phyloP scores from a whole-genome alignment of 2,329 filamentous ascomycete species.

The Aspergillus oerlinghausenensis region DNA sequence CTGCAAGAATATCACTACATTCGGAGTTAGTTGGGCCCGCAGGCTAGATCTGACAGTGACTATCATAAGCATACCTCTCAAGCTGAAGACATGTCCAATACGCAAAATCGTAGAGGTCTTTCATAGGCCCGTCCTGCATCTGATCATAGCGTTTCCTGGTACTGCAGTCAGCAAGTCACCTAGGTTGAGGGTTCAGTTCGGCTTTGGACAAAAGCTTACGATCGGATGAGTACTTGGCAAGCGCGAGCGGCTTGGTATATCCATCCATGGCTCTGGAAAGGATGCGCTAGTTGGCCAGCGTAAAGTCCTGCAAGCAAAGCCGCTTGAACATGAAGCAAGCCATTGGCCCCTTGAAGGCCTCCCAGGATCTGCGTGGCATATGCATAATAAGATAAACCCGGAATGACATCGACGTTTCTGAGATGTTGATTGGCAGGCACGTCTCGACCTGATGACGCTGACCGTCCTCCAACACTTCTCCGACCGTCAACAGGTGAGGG shows the following conservation, averaged over 20 bases:
- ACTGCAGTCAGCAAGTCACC: slow-evolving; percentile 4
- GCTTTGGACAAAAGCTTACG: slow-evolving; percentile 41
- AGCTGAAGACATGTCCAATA: slow-evolving; percentile 94
- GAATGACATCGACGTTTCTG: slow-evolving; percentile 77
- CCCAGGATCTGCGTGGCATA: slow-evolving; percentile 83
- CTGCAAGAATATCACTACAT: slow-evolving; percentile 79
- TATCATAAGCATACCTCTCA: slow-evolving; percentile 61
- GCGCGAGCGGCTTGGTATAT: slow-evolving; percentile 58
- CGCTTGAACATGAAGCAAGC: slow-evolving; percentile 78
- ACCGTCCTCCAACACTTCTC: slow-evolving; percentile 12
- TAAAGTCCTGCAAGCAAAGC: slow-evolving; percentile 83
- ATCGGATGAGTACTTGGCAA: slow-evolving; percentile 69
- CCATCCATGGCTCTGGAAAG: slow-evolving; percentile 78
- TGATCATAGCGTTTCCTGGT: slow-evolving; percentile 31
- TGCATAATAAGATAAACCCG: slow-evolving; percentile 84
- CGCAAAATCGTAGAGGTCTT: slow-evolving; percentile 67
- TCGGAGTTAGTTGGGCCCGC: neutral
- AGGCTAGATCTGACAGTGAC: neutral
- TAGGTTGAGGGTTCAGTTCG: neutral
- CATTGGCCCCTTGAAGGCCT: slow-evolving; percentile 71
- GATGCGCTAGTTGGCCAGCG: slow-evolving; percentile 78
- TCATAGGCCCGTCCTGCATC: slow-evolving; percentile 24
- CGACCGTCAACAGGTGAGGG: slow-evolving; percentile 13
- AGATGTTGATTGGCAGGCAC: slow-evolving; percentile 18
- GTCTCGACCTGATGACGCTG: slow-evolving; percentile 13